Base-by-base conservation (phyloP, 805 yeast genomes). In the Groenewaldozyma salmanticensis region DNA sequence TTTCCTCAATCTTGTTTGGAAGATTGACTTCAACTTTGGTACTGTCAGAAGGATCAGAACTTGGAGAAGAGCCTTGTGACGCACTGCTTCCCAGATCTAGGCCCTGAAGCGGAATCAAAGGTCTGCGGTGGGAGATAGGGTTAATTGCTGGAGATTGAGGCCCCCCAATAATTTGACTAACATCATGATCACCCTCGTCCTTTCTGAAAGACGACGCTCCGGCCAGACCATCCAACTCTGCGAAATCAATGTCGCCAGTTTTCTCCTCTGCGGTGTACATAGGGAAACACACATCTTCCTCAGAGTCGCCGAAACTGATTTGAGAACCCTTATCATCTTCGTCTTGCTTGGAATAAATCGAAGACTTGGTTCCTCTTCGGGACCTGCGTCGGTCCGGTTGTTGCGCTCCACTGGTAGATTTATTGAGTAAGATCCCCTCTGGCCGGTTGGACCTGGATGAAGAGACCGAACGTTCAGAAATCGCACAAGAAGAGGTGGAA, bases 221-320 rank as follows among this genome's bases (percentile, higher is more conserved):
- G 34, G 81, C 77, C 55, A 81, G 85, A 51, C 82, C 92, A 44
- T 85, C 95, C 50, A 90, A 73, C 54, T 87, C 96, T 54, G 78
- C 86, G 54, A 90, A 86, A 61, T 90, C 95, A 50, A 92, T 84
- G n/a, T n/a, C n/a, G 15, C 95, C 96, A 45, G 77, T 78, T 33
- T 74, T 50, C 20, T 75, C 67, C 11, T 69, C 66, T 42, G 72
- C 75, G 45, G 80, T 81, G 38, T 77, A 65, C 85, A 86, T 81
- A 2, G 97, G 97, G 62, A 88, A 88, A 68, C 97, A 90, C 35
- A 90, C 98, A 71, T 90, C 96, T 55, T 90, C 97, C 0, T 95
- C 86, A 56, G 86, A 95, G 0, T 87, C 96, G 52, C 84, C 94
- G 3, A 57, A 41, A 16, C 58, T 49, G 22, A 48, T 51, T 31